Conservation (phyloP, 495 filamentous ascomycete species). For the Penicillium macrosclerotiorum region DNA sequence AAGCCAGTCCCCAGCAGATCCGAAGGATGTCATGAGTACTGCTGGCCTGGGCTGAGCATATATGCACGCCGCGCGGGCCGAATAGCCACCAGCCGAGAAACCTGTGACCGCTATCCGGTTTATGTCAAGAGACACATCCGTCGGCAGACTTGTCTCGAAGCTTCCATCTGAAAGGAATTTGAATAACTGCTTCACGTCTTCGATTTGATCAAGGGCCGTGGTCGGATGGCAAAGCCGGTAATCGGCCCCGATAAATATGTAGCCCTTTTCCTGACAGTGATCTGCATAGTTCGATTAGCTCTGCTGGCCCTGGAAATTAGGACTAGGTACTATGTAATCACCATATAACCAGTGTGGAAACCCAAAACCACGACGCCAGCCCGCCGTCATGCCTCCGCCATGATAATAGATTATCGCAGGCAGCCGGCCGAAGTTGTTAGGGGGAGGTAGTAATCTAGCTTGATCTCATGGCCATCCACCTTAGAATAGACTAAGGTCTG, state of each 20-base stretch:
- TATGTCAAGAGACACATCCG: slow-evolving; percentile 16
- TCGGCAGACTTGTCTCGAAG: slow-evolving; percentile 15
- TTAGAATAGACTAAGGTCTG: slow-evolving; percentile 25
- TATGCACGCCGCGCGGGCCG: slow-evolving; percentile 34
- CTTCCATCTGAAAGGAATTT: slow-evolving; percentile 12
- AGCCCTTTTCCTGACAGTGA: slow-evolving; percentile 21
- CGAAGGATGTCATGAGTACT: slow-evolving; percentile 29
- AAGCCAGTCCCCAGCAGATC: slow-evolving; percentile 29
- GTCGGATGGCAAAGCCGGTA: slow-evolving; percentile 29
- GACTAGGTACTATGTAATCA: not conserved
- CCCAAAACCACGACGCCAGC: slow-evolving; percentile 21
- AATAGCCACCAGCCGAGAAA: slow-evolving; percentile 37
- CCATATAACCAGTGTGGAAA: slow-evolving; percentile 20
- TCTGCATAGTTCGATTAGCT: slow-evolving; percentile 6
- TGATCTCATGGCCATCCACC: slow-evolving; percentile 29
- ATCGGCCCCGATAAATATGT: slow-evolving; percentile 30
- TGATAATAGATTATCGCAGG: slow-evolving; percentile 38
- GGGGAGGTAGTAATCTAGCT: slow-evolving; percentile 31
- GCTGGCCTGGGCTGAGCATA: slow-evolving; percentile 34
- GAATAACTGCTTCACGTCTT: slow-evolving; percentile 25
- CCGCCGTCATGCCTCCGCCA: slow-evolving; percentile 36
- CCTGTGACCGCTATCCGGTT: slow-evolving; percentile 33
- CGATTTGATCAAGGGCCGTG: slow-evolving; percentile 26
- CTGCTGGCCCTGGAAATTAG: not conserved
- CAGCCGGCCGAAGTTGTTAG: slow-evolving; percentile 8